Evolutionary conservation across 345 rosid species (phyloP), one percentile per base, ranked within the genome.

Genomic region (Arabidopsis suecica): DNA sequence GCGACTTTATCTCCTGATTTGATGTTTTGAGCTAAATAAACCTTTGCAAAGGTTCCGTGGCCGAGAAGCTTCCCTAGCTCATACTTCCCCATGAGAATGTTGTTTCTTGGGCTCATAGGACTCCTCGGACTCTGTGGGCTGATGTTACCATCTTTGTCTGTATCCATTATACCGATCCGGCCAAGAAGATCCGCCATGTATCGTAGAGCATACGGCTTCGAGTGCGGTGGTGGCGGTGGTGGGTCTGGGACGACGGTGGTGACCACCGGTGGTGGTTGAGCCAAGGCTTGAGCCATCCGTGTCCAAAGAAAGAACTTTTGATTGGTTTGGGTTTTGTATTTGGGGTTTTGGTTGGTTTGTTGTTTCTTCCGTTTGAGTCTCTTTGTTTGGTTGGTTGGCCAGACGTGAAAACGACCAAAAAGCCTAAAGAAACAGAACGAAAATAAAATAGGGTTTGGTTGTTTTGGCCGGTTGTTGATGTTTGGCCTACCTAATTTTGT

Each of bases 21-120:
- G 18, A 91, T 76, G 69, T 86, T 83, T 18, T 87, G 85, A 4
- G 97, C 98, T 42, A 83, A 83, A 62, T 88, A 91, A 42, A 93
- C 98, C 77, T 93, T 93, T 2, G 98, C 98, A 66, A 91, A 89
- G 71, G 86, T 87, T 7, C 98, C 98, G 25, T 91, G 92, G 2
- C 98, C 98, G 6, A 93, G 85, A 6, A 93, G 83, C 71, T 81
- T 83, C 33, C 96, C 97, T 37, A 91, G 71, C 81, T 91, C 90
- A 75, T 84, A 93, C 32, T 83, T 86, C 28, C 88, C 92, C 18
- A 93, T 83, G 11, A 93, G 93, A 11, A 82, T 84, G n/a, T 72
- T 10, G 48, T 77, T 58, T 64, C 83, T 61, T 5, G 63, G 73
- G 20, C 79, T 76, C 64, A 49, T 59, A 2, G 78, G 80, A 5